These are phyloP conservation scores for Trichosporon coremiiforme DNA, from an alignment of 1,284 basidiomycete species.

Conservation along the genomic window DNA sequence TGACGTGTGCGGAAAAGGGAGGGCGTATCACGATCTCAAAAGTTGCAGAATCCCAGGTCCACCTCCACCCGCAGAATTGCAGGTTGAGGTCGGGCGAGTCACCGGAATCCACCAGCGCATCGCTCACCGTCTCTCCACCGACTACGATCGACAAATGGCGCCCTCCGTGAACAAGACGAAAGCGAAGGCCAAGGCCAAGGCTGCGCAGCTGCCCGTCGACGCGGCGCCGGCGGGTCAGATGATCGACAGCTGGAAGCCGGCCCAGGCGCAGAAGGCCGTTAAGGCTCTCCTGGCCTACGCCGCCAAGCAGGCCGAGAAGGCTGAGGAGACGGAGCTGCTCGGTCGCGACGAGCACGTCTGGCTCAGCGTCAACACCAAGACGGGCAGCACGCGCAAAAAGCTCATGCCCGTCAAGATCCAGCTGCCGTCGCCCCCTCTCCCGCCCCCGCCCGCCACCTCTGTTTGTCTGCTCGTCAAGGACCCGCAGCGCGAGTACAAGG, in stretches of 20 bases:
- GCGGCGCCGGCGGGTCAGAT: slow-evolving; percentile 30
- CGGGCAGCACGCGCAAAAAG: slow-evolving; percentile 71
- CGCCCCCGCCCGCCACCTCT: slow-evolving; percentile 74
- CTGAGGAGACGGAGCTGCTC: slow-evolving; percentile 75
- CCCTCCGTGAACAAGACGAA: slow-evolving; percentile 31
- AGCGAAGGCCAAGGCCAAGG: slow-evolving; percentile 25
- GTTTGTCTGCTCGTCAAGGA: slow-evolving; percentile 94
- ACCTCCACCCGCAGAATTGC: slow-evolving; percentile 23
- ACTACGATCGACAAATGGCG: slow-evolving; percentile 24
- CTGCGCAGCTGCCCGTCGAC: slow-evolving; percentile 24
- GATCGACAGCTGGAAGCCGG: slow-evolving; percentile 60
- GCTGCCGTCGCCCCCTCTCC: slow-evolving; percentile 69
- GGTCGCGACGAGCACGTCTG: slow-evolving; percentile 80
- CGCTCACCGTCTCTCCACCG: not conserved
- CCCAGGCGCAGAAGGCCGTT: slow-evolving; percentile 77
- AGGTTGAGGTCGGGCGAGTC: not conserved
- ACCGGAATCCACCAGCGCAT: not conserved
- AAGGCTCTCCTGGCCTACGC: slow-evolving; percentile 73
- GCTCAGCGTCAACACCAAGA: slow-evolving; percentile 81
- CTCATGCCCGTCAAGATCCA: slow-evolving; percentile 84
- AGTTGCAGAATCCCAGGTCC: slow-evolving; percentile 20
- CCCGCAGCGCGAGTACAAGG: slow-evolving; percentile 94
- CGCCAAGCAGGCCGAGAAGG: slow-evolving; percentile 64
- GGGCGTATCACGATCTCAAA: slow-evolving; percentile 19
- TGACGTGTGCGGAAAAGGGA: not conserved